Base-by-base conservation (phyloP, 179 eudicot genomes). In the Gypsophila paniculata region DNA sequence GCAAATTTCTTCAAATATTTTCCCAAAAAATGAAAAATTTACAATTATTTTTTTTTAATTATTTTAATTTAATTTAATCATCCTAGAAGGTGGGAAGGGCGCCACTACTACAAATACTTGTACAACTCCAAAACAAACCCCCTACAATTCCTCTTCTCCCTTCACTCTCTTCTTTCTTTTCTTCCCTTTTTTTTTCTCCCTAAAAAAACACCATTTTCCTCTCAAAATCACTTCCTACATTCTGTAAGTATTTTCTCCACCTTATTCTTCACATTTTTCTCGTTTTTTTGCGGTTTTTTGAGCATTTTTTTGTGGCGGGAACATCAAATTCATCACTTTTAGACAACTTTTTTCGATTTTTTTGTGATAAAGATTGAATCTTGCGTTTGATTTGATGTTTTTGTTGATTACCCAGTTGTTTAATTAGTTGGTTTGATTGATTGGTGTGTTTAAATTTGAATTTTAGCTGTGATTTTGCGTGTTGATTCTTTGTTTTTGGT, bases 241-340 rank as follows among this genome's bases (percentile, higher is more conserved):
- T 65, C 53, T 83, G 81, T 71, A 74, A 72, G 79, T 54, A 49
- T 70, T 29, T 55, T 68, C 69, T 77, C 59, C 57, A 26, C 72
- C 39, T 9, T 74, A 36, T 17, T 53, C 26, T 39, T 26, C 53
- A 10, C 44, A 52, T 59, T 21, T 71, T 4, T 18, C 29, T 25
- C 11, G 14, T 22, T 52, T 21, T 13, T 18, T 6, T 75, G 75
- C 60, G 67, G 29, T 42, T 69, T 76, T 21, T 54, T 68, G 22
- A 18, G 59, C 84, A 58, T 64, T 52, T 11, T 18, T 55, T 51
- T 71, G 69, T 81, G 84, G 84, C 77, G 81, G 81, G 81, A 81
- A 78, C 68, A 7, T 52, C 36, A 0, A 34, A 2, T 72, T 39
- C 46, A 5, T 48, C 8, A 5, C 39, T n/a, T 59, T 21, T 46